phyloP scores from a whole-genome alignment of 441 rosid species.

The Raphanus hybrid region DNA sequence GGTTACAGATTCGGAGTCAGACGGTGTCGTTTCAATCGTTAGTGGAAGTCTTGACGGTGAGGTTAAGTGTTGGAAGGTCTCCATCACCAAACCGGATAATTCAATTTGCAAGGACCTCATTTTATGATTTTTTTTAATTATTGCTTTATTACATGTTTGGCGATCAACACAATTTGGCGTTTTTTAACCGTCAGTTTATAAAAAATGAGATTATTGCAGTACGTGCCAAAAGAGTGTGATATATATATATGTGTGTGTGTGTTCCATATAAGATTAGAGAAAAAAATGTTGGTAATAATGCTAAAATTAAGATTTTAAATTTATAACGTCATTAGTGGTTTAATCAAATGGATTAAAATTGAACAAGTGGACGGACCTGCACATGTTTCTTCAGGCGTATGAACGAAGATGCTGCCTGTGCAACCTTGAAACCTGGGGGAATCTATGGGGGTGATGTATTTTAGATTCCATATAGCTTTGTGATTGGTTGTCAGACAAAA shows the following conservation, averaged over 20 bases:
- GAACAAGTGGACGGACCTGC: conserved; percentile 23
- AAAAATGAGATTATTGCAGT: conserved; percentile 1
- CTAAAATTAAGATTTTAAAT: background rate
- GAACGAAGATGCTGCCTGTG: conserved; percentile 7
- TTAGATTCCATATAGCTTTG: conserved; percentile 21
- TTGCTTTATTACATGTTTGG: conserved; percentile 6
- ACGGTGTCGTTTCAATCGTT: background rate
- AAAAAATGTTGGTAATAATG: background rate
- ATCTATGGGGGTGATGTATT: conserved; percentile 22
- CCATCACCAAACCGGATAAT: conserved; percentile 44
- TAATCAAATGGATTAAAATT: background rate
- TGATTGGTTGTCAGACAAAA: conserved; percentile 31
- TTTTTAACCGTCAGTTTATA: conserved; percentile 27
- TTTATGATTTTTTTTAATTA: background rate
- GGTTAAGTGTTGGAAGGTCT: conserved; percentile 71
- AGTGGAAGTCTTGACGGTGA: conserved; percentile 91
- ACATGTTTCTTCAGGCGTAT: conserved; percentile 27
- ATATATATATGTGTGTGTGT: too few relatives aligned
- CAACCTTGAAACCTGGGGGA: conserved; percentile 19
- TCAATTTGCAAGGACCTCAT: conserved; percentile 29
- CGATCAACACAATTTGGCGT: conserved; percentile 15
- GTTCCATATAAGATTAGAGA: background rate
- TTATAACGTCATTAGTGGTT: background rate
- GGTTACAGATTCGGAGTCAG: too few relatives aligned
- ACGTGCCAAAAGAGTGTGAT: conserved; percentile 2